Evolutionary conservation across 306 rosid genomes (phyloP).

Genomic region (Cajanus cajan): DNA sequence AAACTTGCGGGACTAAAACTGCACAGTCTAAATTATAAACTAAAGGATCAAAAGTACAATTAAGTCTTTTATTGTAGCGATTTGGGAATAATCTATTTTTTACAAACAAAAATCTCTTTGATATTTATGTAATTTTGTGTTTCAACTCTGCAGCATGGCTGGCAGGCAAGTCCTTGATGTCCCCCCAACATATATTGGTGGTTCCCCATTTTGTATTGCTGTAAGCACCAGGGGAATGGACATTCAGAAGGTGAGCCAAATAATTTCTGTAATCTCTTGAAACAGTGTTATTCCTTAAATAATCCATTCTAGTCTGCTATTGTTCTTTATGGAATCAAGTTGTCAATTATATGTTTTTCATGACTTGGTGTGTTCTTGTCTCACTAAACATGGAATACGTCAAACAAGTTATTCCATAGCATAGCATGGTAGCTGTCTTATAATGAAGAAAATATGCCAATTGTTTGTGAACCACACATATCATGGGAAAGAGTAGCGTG

Average conservation of each 20-base stretch:
- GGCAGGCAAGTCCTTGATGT: constrained; percentile 84
- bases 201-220: constrained; percentile 70
- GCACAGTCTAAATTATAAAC: background rate
- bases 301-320: background rate
- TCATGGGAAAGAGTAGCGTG: background rate
- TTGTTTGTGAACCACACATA: background rate
- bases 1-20: background rate
- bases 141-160: constrained; percentile 70
- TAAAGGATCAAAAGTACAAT: background rate
- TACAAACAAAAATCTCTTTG: background rate
- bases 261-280: background rate
- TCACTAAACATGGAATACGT: background rate
- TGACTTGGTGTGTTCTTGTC: background rate
- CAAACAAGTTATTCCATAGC: background rate
- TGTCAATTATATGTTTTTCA: constrained; percentile 11
- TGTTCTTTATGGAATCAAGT: background rate
- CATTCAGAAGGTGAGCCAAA: constrained; percentile 61
- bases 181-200: constrained; percentile 72
- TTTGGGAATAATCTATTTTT: background rate
- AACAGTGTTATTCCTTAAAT: background rate
- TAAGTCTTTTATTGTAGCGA: background rate
- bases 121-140: constrained; percentile 11
- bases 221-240: constrained; percentile 79
- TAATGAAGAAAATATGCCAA: background rate
- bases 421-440: background rate